These are phyloP conservation scores for Colletotrichum camelliae DNA, from an alignment of 2,329 filamentous ascomycete species.

Conservation along the genomic window DNA sequence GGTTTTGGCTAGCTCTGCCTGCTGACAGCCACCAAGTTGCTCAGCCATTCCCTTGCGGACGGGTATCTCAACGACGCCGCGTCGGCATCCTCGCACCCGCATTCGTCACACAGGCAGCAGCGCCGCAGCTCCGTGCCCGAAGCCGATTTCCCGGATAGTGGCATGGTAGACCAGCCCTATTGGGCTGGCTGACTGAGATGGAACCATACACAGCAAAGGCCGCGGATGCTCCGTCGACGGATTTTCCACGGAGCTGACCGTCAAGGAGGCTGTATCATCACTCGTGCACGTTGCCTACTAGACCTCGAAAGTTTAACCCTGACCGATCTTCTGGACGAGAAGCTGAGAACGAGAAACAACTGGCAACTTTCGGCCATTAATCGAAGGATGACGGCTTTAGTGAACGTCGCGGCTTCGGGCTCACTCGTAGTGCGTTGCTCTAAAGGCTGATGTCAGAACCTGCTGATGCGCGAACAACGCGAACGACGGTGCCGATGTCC, in stretches of 20 bases:
- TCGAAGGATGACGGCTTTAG: neutral
- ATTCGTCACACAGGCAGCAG: neutral
- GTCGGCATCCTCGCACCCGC: neutral
- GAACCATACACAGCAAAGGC: neutral
- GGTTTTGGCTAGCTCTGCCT: neutral
- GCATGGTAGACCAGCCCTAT: neutral
- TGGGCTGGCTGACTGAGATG: neutral
- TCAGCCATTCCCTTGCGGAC: neutral
- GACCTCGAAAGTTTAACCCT: neutral
- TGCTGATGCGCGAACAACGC: neutral
- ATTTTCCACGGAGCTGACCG: neutral
- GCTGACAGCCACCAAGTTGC: neutral
- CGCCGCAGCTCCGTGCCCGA: neutral
- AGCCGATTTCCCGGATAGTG: neutral
- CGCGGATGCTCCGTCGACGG: neutral
- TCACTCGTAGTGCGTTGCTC: neutral
- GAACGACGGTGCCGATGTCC: neutral
- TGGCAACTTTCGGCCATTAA: neutral
- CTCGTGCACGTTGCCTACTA: neutral
- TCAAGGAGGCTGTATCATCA: neutral
- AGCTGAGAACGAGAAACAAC: neutral
- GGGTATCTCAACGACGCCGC: neutral
- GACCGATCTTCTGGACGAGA: neutral
- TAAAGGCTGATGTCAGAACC: neutral
- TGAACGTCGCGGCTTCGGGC: neutral